Evolutionary conservation across 176 grass and related monocot genomes (phyloP).

Genomic region (sorghum (Sorghum bicolor)): DNA sequence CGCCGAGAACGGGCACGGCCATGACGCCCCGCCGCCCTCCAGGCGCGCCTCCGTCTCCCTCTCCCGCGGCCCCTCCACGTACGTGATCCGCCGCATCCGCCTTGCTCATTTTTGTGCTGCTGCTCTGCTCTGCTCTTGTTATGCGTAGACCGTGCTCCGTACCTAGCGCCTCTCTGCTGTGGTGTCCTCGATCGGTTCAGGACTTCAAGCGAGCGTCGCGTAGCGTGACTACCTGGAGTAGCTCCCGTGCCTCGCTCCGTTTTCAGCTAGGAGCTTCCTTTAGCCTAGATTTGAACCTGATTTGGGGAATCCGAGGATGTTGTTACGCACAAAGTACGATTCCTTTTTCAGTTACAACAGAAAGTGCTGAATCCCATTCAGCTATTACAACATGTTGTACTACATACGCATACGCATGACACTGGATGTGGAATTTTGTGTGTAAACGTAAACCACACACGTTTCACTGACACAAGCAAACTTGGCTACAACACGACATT

Average conservation of each 20-base stretch:
- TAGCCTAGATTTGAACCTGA: constrained; percentile 10
- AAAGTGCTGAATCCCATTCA: not conserved
- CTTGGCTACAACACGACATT: not conserved
- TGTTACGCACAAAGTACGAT: not conserved
- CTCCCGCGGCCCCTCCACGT: constrained; percentile 39
- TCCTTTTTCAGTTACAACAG: not conserved
- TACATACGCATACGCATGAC: not conserved
- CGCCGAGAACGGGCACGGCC: constrained; percentile 52
- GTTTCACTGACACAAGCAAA: not conserved
- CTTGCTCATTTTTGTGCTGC: not conserved
- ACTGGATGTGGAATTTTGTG: not conserved
- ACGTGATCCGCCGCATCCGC: not conserved
- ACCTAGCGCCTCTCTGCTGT: not conserved
- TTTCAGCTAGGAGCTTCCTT: not conserved
- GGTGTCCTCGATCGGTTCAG: not conserved
- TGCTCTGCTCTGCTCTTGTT: not conserved
- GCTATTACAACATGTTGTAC: not conserved
- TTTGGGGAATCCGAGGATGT: not conserved
- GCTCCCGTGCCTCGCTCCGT: not conserved
- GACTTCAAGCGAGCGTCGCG: no score
- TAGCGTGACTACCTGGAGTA: not conserved
- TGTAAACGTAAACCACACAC: not conserved
- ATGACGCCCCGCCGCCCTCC: not conserved
- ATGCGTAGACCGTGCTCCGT: not conserved
- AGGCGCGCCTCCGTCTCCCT: constrained; percentile 51